Evolutionary conservation across 805 yeast species (phyloP), one percentile per base, ranked within the genome.

Genomic region (Cyberlindnera americana): DNA sequence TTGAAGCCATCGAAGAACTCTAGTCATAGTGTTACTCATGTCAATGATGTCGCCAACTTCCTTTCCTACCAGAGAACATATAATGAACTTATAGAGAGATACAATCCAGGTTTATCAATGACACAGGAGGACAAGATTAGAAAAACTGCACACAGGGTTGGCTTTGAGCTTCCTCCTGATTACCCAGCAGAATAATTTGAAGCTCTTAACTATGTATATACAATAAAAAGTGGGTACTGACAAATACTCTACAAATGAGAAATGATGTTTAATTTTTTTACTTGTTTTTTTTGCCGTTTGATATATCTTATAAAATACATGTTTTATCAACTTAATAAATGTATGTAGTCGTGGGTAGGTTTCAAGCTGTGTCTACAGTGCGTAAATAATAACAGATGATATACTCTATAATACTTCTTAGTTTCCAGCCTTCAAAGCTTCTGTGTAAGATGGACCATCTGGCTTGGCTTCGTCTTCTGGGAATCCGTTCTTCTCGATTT

Each of bases 91-190:
- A 67, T 90, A 31, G 93, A 84, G 50, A 73, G 95, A 50, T 93
- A 91, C 62, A 87, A 90, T 54, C 91, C 95, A 3, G 93, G 95
- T 3, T 68, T 83, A 45, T 77, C 77, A 19, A 76, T 83, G 78
- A 73, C 79, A 19, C 95, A 85, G 54, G 75, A 74, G 37, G 96
- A 91, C 45, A 79, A 82, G 40, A 81, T 91, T 19, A 70, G 79
- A 52, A 76, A 74, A 57, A 83, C 95, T 1, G 99, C 98, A 6
- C 73, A 81, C 41, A 74, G 81, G 47, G 99, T 91, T n/a, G 99
- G 99, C 0, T 71, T 91, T 38, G 77, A 78, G 38, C 65, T 82
- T 12, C 89, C 88, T 11, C 41, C 42, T 7, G 47, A 47, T 29
- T 42, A 37, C 35, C 13, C 24, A 3, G 22, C 32, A 12, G 18